Conservation (phyloP, 441 rosid species). For the Populus hybrid region DNA sequence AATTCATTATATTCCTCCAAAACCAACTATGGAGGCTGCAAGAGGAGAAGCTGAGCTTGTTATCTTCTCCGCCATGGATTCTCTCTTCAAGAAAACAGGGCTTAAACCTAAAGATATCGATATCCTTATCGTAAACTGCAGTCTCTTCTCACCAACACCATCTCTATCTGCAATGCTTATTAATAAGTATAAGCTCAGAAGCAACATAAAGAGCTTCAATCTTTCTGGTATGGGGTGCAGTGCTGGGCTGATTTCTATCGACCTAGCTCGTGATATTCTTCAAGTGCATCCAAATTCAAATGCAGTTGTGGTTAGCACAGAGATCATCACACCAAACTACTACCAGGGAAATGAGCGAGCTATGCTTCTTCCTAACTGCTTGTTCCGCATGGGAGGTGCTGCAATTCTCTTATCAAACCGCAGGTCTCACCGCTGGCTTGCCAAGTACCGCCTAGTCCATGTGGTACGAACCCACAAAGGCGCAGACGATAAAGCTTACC, state of each 20-base stretch:
- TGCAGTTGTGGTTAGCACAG: conserved; percentile 82
- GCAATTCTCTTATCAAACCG: conserved; percentile 80
- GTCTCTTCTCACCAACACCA: conserved; percentile 88
- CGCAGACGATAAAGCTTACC: conserved; percentile 72
- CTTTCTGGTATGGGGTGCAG: conserved; percentile 97
- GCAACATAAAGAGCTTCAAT: conserved; percentile 89
- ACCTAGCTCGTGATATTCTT: conserved; percentile 80
- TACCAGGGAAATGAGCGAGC: conserved; percentile 85
- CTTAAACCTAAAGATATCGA: conserved; percentile 73
- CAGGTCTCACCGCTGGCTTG: conserved; percentile 51
- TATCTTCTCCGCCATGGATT: conserved; percentile 79
- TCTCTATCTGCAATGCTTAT: conserved; percentile 90
- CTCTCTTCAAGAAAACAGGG: conserved; percentile 67
- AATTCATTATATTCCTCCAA: conserved; percentile 90
- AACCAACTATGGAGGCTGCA: conserved; percentile 73
- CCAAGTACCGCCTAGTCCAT: conserved; percentile 79
- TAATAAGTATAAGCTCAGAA: conserved; percentile 82
- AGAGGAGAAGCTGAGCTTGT: conserved; percentile 79
- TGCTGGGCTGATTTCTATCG: conserved; percentile 78
- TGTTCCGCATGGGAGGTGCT: conserved; percentile 92
- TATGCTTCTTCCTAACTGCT: conserved; percentile 89
- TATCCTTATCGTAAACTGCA: conserved; percentile 85
- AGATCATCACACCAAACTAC: conserved; percentile 86
- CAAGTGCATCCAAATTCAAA: conserved; percentile 82
- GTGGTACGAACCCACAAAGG: conserved; percentile 90